phyloP scores from a whole-genome alignment of 495 filamentous ascomycete species.

The Penicillium daleae region DNA sequence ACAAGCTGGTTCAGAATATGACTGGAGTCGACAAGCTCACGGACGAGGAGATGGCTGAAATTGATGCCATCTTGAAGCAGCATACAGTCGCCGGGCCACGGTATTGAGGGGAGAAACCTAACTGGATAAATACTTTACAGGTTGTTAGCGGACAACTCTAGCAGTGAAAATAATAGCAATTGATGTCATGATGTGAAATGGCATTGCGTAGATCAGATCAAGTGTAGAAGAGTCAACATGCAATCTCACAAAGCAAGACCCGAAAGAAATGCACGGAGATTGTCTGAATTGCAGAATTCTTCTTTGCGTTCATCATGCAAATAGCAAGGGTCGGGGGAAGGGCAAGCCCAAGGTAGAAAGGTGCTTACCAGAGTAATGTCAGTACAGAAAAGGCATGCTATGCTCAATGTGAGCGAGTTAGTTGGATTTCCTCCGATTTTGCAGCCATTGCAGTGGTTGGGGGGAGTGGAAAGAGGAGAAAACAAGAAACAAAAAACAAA shows the following conservation, averaged over 20 bases:
- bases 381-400: neutral
- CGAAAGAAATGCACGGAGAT: constrained; percentile 40
- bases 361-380: constrained; percentile 13
- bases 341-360: no score
- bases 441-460: neutral
- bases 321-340: neutral
- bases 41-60: constrained; percentile 49
- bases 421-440: neutral
- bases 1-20: constrained; percentile 52
- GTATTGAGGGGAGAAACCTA: constrained; percentile 27
- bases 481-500: neutral
- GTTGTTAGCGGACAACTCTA: constrained; percentile 14
- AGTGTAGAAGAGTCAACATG: constrained; percentile 60
- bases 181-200: neutral
- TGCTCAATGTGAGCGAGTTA: neutral
- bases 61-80: constrained; percentile 47
- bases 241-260: constrained; percentile 42
- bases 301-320: constrained; percentile 49
- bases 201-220: constrained; percentile 50
- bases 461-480: neutral
- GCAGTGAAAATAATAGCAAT: constrained; percentile 9
- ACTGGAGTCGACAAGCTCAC: constrained; percentile 38
- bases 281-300: constrained; percentile 65
- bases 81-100: constrained; percentile 43
- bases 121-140: constrained; percentile 3